phyloP scores from a whole-genome alignment of 805 yeast species.

The Lachancea cidri region DNA sequence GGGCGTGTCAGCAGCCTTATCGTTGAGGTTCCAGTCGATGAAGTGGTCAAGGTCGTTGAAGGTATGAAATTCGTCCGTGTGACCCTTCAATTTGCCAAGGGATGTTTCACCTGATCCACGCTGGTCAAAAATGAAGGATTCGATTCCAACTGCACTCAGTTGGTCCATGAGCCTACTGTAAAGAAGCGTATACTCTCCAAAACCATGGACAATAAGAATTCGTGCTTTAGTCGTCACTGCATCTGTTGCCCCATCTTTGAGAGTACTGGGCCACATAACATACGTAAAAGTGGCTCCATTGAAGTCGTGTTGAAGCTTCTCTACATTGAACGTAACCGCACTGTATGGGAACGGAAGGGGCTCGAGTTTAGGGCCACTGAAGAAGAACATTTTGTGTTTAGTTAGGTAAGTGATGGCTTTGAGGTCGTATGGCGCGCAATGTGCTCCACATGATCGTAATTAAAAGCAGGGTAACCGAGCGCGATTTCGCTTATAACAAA shows the following conservation, averaged over 20 bases:
- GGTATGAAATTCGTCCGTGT: constrained; percentile 50
- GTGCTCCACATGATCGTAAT: background rate
- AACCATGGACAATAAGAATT: constrained; percentile 64
- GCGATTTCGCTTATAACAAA: too few relatives aligned
- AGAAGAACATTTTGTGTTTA: constrained; percentile 4
- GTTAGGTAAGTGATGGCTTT: too few relatives aligned
- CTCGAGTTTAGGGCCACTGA: background rate
- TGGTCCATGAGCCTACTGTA: constrained; percentile 52
- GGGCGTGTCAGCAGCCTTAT: constrained; percentile 20
- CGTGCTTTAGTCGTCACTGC: constrained; percentile 41
- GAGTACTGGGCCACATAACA: constrained; percentile 24
- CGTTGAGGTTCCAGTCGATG: constrained; percentile 20
- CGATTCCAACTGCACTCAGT: constrained; percentile 50
- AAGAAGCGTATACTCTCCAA: constrained; percentile 50
- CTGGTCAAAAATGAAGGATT: constrained; percentile 65
- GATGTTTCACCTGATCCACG: constrained; percentile 71
- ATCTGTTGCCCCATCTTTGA: background rate
- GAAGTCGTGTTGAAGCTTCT: constrained; percentile 21
- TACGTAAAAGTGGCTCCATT: constrained; percentile 28
- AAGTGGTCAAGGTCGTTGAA: constrained; percentile 59
- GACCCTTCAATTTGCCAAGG: constrained; percentile 48
- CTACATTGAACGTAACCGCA: constrained; percentile 18
- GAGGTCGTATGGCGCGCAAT: background rate
- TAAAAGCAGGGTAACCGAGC: background rate
- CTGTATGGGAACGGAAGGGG: constrained; percentile 23